Evolutionary conservation across 352 stramenopile species (phyloP), one percentile per base, ranked within the genome.

Genomic region (Pythium grandisporangium): DNA sequence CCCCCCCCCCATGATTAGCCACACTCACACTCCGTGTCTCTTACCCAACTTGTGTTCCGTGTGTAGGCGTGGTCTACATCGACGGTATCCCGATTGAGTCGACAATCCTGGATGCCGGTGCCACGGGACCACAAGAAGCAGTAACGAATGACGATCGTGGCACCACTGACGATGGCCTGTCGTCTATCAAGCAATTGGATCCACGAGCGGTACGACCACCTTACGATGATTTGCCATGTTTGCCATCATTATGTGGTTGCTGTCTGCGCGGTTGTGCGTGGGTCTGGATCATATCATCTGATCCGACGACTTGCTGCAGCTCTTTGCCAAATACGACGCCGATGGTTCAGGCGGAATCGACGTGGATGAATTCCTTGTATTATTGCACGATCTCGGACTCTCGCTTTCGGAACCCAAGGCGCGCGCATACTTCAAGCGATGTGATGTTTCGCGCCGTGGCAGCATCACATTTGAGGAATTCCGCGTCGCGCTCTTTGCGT

Each of bases 401-500:
- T 53, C 69, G 2, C 37, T 91, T 17, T 72, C 72, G 16, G 70
- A 84, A 37, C 68, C 75, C 22, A 91, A 91, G 49, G 60, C 69
- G 26, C 58, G 71, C 2, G 71, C 73, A 27, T 91, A 91, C 54
- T 91, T 89, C 43, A 83, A 80, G 39, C 65, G 70, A 16, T 91
- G 78, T 38, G 78, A 91, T 49, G 64, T 69, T 27, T 64, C 69
- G 43, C 61, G 58, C 12, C 67, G 60, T 24, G 75, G 73, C 7
- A 55, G 52, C 46, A 89, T 89, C 51, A 84, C 73, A 16, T 91
- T 89, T 44, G 75, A 88, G 6, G 78, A 91, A 47, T 89, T 89
- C 38, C 63, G 75, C 10, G 37, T 91, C 30, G 75, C 78, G 33
- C 47, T 91, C 19, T 91, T 78, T 59, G 76, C 75, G 30, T 89